Percentiles rank a stretch among this genome's conserved stretches.
These are phyloP conservation scores for Colletotrichum australisinense DNA, from an alignment of 2,329 filamentous ascomycete species.

Conservation along the genomic window DNA sequence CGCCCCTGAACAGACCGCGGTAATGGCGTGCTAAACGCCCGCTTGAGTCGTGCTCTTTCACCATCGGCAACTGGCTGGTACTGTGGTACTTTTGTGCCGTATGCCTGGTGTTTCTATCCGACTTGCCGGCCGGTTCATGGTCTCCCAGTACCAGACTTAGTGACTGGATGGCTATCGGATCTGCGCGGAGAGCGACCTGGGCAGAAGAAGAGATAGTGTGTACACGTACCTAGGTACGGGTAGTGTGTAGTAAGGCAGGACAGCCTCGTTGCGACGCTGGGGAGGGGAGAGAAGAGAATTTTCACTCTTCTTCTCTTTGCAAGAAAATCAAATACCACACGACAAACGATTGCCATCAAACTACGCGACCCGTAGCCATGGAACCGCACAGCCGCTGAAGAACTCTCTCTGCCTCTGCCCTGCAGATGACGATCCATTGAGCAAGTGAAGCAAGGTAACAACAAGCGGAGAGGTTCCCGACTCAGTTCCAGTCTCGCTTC, in stretches of 20 bases:
- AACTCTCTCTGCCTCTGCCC: background rate
- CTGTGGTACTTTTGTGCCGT: background rate
- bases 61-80: constrained; percentile 4
- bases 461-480: constrained; percentile 3
- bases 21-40: constrained; percentile 28
- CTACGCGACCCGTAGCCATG: background rate
- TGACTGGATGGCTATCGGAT: background rate
- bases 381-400: background rate
- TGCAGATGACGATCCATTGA: background rate
- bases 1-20: background rate
- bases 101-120: background rate
- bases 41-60: constrained; percentile 25
- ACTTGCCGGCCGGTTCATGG: background rate
- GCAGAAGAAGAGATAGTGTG: background rate
- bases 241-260: background rate
- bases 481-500: background rate
- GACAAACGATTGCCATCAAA: background rate
- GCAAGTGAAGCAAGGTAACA: background rate
- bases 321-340: background rate
- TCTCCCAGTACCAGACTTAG: background rate
- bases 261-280: constrained; percentile 5
- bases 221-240: too few species aligned
- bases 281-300: background rate
- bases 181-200: background rate
- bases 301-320: background rate